Base-by-base conservation (phyloP, 78 protist species). In the Dictyostelium firmibasis region DNA sequence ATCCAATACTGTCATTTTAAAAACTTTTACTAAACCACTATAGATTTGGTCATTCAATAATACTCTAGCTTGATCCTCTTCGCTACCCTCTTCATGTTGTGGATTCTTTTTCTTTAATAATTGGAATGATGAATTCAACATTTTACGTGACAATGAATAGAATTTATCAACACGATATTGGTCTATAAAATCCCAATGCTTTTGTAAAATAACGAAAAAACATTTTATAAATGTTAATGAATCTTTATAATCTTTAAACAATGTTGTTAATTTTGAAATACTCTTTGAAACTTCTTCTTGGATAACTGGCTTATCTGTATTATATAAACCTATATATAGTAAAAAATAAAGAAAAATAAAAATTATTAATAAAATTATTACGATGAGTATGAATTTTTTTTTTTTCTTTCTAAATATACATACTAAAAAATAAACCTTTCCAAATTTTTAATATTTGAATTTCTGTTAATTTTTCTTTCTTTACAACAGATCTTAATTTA, bases 361-460 rank as follows among this genome's bases (percentile, higher is more conserved):
- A 64, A 64, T 8, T 25, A 50, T 29, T 25, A 9, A 23, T 20
- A 20, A 20, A 25, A 41, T 38, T 25, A 25, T 11, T 78, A 20
- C 8, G 1, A 10, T 38, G 16, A 11, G 41, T 31, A 2, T 31
- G 16, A 2, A 11, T 4, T 78, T 78, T 33, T n/a, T n/a, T 78
- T 33, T 33, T 36, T 25, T 78, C 31, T 23, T 20, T 60, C 2
- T 27, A 2, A 10, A 9, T 33, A 8, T 36, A 88, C 94, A 47
- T 88, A 89, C 94, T 79, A 27, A 69, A 47, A 41, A 50, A 89
- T 81, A 89, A 89, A 81, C 83, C 87, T 81, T 89, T 89, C 94
- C 94, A 89, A 35, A 89, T 69, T 47, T 89, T 81, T 70, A 89
- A 50, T 31, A 89, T 50, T 69, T 89, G 86, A 35, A 81, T 78